Conservation (phyloP, 768 basidiomycete genomes). For the Sarcomyxa edulis region DNA sequence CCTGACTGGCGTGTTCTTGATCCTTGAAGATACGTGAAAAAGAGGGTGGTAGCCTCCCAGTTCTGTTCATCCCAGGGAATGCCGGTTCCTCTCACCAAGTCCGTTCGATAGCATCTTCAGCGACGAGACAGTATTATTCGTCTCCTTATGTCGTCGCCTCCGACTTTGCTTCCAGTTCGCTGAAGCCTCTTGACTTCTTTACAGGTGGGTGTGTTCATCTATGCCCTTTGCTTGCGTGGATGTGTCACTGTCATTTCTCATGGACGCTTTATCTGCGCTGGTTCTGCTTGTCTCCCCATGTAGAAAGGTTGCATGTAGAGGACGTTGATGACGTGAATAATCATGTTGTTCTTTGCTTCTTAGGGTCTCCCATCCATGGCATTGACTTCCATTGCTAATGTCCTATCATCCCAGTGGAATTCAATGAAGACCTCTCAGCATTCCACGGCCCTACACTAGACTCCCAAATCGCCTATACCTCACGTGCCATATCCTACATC, state of each 20-base stretch:
- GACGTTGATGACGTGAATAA: no score
- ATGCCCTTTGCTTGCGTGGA: not conserved
- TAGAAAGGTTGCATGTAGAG: no score
- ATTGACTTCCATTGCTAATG: not conserved
- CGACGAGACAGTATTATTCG: conserved; percentile 72
- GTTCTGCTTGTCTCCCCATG: no score
- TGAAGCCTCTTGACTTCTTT: conserved; percentile 78
- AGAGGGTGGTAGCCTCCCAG: conserved; percentile 58
- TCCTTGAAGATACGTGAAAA: no score
- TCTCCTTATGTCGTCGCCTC: conserved; percentile 50
- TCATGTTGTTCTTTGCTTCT: no score
- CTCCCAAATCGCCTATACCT: conserved; percentile 73
- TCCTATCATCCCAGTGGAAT: conserved; percentile 60
- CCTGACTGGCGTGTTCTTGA: no score
- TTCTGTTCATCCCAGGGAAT: conserved; percentile 95
- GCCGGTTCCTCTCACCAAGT: conserved; percentile 94
- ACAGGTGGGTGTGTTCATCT: conserved; percentile 47
- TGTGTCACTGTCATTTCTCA: not conserved
- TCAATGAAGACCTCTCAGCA: conserved; percentile 95
- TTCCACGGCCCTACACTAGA: conserved; percentile 88
- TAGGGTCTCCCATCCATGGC: no score
- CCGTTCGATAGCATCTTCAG: conserved; percentile 91
- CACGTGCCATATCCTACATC: conserved; percentile 69
- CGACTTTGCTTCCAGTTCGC: conserved; percentile 41
- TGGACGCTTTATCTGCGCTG: not conserved